phyloP scores from a whole-genome alignment of 495 filamentous ascomycete species.

The Cudoniella acicularis region DNA sequence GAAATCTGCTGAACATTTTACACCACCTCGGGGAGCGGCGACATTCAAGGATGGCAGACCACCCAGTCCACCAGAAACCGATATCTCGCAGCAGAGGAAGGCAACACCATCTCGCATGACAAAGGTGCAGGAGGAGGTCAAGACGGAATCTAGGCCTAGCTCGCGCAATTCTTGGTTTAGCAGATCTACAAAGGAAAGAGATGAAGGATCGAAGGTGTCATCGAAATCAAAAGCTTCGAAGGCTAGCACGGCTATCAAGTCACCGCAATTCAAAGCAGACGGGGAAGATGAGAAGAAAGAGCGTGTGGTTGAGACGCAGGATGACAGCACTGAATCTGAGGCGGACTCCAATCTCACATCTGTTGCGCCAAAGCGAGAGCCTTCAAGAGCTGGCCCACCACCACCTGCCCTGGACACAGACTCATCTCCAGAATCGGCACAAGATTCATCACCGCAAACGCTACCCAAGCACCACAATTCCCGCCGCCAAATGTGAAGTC shows the following conservation, averaged over 20 bases:
- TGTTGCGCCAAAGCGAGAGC: slow-evolving; percentile 55
- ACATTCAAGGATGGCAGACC: slow-evolving; percentile 39
- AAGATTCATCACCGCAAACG: slow-evolving; percentile 25
- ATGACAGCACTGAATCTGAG: slow-evolving; percentile 37
- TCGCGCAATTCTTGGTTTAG: slow-evolving; percentile 21
- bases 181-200: slow-evolving; percentile 17
- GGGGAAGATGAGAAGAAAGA: neutral
- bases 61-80: slow-evolving; percentile 53
- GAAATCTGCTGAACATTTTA: slow-evolving; percentile 26
- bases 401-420: slow-evolving; percentile 16
- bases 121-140: slow-evolving; percentile 22
- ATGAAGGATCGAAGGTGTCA: slow-evolving; percentile 40
- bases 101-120: slow-evolving; percentile 16
- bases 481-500: slow-evolving; percentile 20
- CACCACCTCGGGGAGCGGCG: slow-evolving; percentile 10
- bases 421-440: slow-evolving; percentile 21
- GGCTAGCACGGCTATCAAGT: slow-evolving; percentile 26
- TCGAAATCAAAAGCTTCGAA: slow-evolving; percentile 43
- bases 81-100: slow-evolving; percentile 40
- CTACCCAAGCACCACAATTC: slow-evolving; percentile 23
- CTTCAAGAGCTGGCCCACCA: neutral
- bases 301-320: neutral
- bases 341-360: slow-evolving; percentile 64
- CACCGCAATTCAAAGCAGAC: slow-evolving; percentile 3
- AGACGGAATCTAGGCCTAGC: slow-evolving; percentile 19